phyloP scores from a whole-genome alignment of 2,329 filamentous ascomycete genomes.

The Biscogniauxia sp. region DNA sequence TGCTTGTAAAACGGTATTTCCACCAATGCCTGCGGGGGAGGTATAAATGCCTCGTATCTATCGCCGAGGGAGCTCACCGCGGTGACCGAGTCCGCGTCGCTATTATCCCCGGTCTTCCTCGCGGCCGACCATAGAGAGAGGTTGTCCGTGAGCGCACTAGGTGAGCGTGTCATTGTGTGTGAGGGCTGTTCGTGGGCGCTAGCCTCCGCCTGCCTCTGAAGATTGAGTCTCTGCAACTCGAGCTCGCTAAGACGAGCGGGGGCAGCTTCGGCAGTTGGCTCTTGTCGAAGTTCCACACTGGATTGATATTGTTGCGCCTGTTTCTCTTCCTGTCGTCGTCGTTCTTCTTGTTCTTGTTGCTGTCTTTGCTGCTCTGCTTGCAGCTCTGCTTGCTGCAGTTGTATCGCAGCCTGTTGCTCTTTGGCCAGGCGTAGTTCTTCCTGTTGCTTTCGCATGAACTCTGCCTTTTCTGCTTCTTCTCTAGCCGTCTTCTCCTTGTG shows the following conservation, averaged over 20 bases:
- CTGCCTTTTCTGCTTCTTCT: constrained; percentile 23
- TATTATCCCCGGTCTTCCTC: constrained; percentile 17
- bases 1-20: constrained; percentile 14
- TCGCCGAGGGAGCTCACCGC: constrained; percentile 24
- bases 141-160: constrained; percentile 25
- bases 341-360: background rate
- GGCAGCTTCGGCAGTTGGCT: background rate
- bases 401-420: background rate
- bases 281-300: background rate
- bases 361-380: background rate
- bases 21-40: background rate
- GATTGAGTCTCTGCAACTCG: constrained; percentile 10
- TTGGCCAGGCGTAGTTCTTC: constrained; percentile 1
- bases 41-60: constrained; percentile 13
- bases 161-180: constrained; percentile 14
- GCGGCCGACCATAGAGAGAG: constrained; percentile 27
- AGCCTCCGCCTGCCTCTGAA: background rate
- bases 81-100: constrained; percentile 24
- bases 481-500: constrained; percentile 25
- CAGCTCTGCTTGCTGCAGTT: background rate
- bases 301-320: background rate
- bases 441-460: constrained; percentile 10
- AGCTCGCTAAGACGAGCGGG: constrained; percentile 6
- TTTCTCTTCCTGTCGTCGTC: background rate
- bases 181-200: constrained; percentile 2